Evolutionary conservation across 2,329 filamentous ascomycete species (phyloP), one percentile per base, ranked within the genome.

Genomic region (Bipolaris gigantea): DNA sequence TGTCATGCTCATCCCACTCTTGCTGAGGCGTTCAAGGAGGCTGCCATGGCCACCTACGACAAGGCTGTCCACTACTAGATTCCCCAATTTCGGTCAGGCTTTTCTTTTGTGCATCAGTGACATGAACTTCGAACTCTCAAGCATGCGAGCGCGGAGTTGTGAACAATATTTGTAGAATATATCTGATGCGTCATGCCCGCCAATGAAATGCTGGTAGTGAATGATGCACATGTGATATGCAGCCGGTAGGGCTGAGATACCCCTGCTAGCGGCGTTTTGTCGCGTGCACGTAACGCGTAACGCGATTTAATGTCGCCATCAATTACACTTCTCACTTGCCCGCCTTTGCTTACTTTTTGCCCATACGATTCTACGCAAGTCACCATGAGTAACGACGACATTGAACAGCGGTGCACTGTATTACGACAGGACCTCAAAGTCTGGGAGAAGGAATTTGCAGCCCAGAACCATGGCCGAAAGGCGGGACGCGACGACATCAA

Each of bases 1-100:
- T 94, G 90, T 79, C 94, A 99, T 79, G 94, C 94, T 51, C 94
- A 99, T 80, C 94, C 94, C 52, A 97, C 92, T 47, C 83, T 99
- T 56, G 87, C 93, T 21, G 94, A 99, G 82, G 94, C 94, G 40
- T 97, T 99, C 85, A 99, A 99, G 84, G 94, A 99, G 85, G 94
- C 94, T 71, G 94, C 94, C 66, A 97, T 99, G 94, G 90, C 91
- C 59, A 97, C 93, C 46, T 92, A 96, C 81, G 85, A 87, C 71
- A 94, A 96, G 83, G 88, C 94, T 64, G 96, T 99, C 76, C 94
- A 99, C 82, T 96, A 89, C 79, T 99, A 73, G 68, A 65, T 68
- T 65, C 63, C 57, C 53, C 46, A 55, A 62, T 65, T 56, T 65
- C 64, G 55, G 56, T 60, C 60, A 57, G 53, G 55, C 59, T 63